phyloP scores from a whole-genome alignment of 2,329 filamentous ascomycete species.

The Microdochium paspali region DNA sequence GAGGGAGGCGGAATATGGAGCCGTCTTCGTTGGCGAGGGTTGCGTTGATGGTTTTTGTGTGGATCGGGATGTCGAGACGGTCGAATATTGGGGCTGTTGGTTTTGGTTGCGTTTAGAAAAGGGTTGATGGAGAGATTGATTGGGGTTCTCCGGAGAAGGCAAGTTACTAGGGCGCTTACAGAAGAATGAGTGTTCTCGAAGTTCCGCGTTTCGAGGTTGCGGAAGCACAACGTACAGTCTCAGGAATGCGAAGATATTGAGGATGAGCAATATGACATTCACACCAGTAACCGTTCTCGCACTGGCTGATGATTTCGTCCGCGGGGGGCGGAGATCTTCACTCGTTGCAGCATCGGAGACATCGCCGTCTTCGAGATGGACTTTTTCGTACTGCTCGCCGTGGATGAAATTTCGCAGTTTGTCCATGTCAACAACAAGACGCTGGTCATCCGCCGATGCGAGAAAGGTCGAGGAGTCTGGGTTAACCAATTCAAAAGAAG shows the following conservation, averaged over 20 bases:
- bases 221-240: not conserved
- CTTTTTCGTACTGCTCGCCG: not conserved
- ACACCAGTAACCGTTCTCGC: not conserved
- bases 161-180: too few relatives aligned
- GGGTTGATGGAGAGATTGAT: not conserved
- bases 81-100: not conserved
- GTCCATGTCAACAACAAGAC: too few relatives aligned
- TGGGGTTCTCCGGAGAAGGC: too few relatives aligned
- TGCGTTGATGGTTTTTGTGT: not conserved
- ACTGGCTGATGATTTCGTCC: not conserved
- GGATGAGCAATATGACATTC: not conserved
- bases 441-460: too few relatives aligned
- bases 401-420: not conserved
- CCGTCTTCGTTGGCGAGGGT: not conserved
- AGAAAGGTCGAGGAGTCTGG: too few relatives aligned
- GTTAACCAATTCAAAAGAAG: too few relatives aligned
- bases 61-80: not conserved
- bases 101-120: not conserved
- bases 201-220: not conserved
- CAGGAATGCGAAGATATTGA: not conserved
- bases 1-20: slow-evolving; percentile 6
- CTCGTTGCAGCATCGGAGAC: not conserved
- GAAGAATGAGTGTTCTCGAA: not conserved
- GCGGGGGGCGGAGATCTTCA: not conserved
- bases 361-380: not conserved